These are phyloP conservation scores for Elasticomyces elasticus DNA, from an alignment of 495 filamentous ascomycete species.

Conservation along the genomic window DNA sequence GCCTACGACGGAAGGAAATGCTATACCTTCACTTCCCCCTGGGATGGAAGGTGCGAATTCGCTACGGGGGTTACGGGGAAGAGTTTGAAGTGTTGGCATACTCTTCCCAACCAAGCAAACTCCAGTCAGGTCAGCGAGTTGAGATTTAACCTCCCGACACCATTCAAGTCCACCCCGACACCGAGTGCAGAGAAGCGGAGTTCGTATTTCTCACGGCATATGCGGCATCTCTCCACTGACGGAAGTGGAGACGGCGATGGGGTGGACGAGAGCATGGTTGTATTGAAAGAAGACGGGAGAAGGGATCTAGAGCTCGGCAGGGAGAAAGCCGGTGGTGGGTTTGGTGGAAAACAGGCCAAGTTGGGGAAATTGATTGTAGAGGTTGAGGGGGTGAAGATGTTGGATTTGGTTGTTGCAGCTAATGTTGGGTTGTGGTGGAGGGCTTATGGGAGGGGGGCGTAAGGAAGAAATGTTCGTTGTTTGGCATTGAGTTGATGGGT, in stretches of 20 bases:
- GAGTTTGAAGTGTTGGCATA: constrained; percentile 66
- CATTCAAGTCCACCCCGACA: background rate
- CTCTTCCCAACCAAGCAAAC: constrained; percentile 37
- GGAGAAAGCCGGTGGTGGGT: constrained; percentile 72
- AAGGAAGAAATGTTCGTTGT: no score
- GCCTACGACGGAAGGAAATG: constrained; percentile 30
- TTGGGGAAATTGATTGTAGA: constrained; percentile 86
- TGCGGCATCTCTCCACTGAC: background rate
- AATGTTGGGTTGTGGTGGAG: constrained; percentile 92
- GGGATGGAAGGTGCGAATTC: constrained; percentile 79
- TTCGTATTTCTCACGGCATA: constrained; percentile 25
- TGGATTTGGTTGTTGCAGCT: constrained; percentile 83
- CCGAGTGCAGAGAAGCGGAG: constrained; percentile 1
- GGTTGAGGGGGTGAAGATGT: constrained; percentile 87
- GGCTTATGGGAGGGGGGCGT: constrained; percentile 54
- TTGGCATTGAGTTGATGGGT: no score
- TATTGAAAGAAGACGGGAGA: constrained; percentile 25
- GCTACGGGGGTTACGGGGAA: constrained; percentile 61
- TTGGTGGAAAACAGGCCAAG: constrained; percentile 76
- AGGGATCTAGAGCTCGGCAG: constrained; percentile 65
- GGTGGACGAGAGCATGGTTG: background rate
- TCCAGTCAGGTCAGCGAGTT: constrained; percentile 63
- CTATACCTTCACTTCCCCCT: constrained; percentile 69
- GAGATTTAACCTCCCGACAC: constrained; percentile 70
- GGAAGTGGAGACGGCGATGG: no score